Base-by-base conservation (phyloP, 495 filamentous ascomycete species). In the Talaromyces borbonicus region DNA sequence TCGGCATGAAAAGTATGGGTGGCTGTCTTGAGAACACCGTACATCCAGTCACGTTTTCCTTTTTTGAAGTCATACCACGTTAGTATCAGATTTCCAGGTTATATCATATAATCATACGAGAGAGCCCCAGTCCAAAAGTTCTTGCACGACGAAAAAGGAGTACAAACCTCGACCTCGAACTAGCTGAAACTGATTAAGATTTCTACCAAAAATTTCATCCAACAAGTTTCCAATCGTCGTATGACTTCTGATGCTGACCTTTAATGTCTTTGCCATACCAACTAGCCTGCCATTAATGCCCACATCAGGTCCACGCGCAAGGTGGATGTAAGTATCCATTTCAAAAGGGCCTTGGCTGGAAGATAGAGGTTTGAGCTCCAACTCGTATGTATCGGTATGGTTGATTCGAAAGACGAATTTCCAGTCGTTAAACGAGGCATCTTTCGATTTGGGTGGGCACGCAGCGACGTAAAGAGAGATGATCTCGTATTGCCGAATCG, bases 21-120 rank as follows among this genome's bases (percentile, higher is more conserved):
- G 1, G 38, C 38, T 16, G 15, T 23, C 19, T 26, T 14, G 38
- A 41, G 38, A 15, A 41, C 19, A n/a, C 23, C 23, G 9, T 18
- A 25, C 8, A 26, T 4, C 38, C 38, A 41, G 38, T 24, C 19
- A 15, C 38, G 38, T 14, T 41, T 41, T n/a, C 38, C 38, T 41
- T 24, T 20, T 26, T 41, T 19, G 4, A 24, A 19, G 4, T 41
- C 8, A 41, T 20, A 11, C 5, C 5, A 18, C 4, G 9, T 41
- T 0, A 4, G 5, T 2, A 22, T 3, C 8, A 38, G 0, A 2
- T 20, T n/a, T n/a, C n/a, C 5, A 29, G 5, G 26, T 29, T 29
- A 29, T 29, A 5, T 16, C 5, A 20, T 20, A 2, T 16, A 0
- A 20, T 8, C 8, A 5, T 40, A 23, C 18, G 16, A 14, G n/a